Evolutionary conservation across 352 stramenopile genomes (phyloP).

Genomic region (Globisporangium nunn): DNA sequence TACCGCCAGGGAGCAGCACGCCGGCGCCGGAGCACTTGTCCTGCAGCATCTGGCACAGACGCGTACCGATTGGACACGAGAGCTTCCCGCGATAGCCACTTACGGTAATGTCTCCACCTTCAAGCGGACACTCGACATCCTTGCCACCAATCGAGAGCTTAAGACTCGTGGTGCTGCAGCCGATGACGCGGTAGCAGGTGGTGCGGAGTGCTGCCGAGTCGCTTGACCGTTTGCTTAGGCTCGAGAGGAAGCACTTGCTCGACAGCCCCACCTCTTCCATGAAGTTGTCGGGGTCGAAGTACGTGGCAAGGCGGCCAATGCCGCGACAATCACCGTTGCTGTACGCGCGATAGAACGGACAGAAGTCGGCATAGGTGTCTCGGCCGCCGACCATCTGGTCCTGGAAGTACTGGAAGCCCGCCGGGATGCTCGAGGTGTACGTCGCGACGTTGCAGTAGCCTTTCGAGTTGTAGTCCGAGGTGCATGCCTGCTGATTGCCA

Average conservation of each 20-base stretch:
- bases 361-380: slow-evolving; percentile 74
- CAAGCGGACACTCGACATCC: slow-evolving; percentile 48
- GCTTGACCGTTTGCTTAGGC: slow-evolving; percentile 37
- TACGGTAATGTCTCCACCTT: slow-evolving; percentile 48
- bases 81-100: slow-evolving; percentile 42
- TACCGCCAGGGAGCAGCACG: slow-evolving; percentile 38
- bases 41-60: slow-evolving; percentile 57
- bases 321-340: slow-evolving; percentile 73
- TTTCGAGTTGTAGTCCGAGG: slow-evolving; percentile 57
- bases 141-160: slow-evolving; percentile 40
- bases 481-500: slow-evolving; percentile 36
- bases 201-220: slow-evolving; percentile 22
- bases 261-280: slow-evolving; percentile 46
- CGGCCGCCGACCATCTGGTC: slow-evolving; percentile 44
- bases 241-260: slow-evolving; percentile 74
- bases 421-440: slow-evolving; percentile 61
- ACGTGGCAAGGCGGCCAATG: slow-evolving; percentile 35
- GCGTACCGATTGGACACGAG: slow-evolving; percentile 34
- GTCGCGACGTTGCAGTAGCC: slow-evolving; percentile 69
- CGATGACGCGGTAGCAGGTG: slow-evolving; percentile 53
- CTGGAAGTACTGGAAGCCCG: slow-evolving; percentile 79
- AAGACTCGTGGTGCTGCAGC: slow-evolving; percentile 34
- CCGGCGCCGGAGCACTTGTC: slow-evolving; percentile 62
- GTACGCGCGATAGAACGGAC: slow-evolving; percentile 69
- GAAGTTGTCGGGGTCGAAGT: slow-evolving; percentile 27